Evolutionary conservation across 306 rosid genomes (phyloP).

Genomic region (Citrullus colocynthis): DNA sequence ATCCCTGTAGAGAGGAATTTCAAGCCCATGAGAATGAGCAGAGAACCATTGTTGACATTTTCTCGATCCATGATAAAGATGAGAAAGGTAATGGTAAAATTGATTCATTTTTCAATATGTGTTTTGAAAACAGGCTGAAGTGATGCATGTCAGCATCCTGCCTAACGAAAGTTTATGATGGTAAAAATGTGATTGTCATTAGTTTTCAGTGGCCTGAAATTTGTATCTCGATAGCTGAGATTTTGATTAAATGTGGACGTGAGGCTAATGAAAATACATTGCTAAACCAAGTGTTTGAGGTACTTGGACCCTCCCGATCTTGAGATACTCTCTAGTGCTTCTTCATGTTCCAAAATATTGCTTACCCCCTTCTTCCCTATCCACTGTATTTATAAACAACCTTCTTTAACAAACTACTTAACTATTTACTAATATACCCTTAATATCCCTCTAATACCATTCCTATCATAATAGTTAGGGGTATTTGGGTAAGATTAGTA

Average conservation of each 20-base stretch:
- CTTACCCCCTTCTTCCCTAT: no score
- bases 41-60: constrained; percentile 31
- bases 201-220: not conserved
- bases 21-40: constrained; percentile 24
- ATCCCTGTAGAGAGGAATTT: constrained; percentile 24
- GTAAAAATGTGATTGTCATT: not conserved
- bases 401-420: no score
- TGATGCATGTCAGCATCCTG: not conserved
- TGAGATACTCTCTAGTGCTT: no score
- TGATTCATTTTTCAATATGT: constrained; percentile 1
- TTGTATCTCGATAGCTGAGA: not conserved
- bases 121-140: not conserved
- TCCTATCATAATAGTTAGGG: no score
- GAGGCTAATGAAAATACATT: no score
- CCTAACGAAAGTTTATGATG: not conserved
- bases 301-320: no score
- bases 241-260: not conserved
- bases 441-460: no score
- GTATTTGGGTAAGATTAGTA: no score
- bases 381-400: no score
- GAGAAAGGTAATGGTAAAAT: constrained; percentile 25
- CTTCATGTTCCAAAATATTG: no score
- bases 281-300: no score
- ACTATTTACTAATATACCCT: no score
- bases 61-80: constrained; percentile 46